Evolutionary conservation across 2,329 filamentous ascomycete species (phyloP).

Genomic region (Pyrenophora seminiperda): DNA sequence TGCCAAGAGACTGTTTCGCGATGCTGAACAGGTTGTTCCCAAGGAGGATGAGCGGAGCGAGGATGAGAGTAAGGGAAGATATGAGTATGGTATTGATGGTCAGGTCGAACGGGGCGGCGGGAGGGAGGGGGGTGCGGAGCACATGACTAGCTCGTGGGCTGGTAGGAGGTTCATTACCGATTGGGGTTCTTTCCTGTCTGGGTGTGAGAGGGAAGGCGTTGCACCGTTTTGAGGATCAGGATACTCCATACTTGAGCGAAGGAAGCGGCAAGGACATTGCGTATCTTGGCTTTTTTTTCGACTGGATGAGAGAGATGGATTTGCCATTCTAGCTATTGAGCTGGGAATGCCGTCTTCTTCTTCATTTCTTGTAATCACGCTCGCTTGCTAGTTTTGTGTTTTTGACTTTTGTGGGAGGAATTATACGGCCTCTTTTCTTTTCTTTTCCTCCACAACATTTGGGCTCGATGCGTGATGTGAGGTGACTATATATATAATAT

Average conservation of each 20-base stretch:
- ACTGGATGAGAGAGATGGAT: too few relatives aligned
- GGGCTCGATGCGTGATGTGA: too few relatives aligned
- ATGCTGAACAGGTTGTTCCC: conserved; percentile 22
- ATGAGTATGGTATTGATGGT: conserved; percentile 7
- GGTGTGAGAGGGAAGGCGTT: conserved; percentile 29
- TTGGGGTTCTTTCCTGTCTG: conserved; percentile 20
- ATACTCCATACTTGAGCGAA: too few relatives aligned
- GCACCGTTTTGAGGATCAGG: conserved; percentile 16
- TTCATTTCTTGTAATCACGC: background rate
- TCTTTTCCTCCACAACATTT: too few relatives aligned
- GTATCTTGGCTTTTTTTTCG: background rate
- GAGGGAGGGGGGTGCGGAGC: background rate
- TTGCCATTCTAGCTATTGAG: background rate
- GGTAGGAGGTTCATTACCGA: conserved; percentile 18
- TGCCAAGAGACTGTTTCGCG: conserved; percentile 39
- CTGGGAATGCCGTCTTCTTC: background rate
- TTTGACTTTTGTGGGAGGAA: too few relatives aligned
- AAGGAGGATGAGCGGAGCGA: background rate
- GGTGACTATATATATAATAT: too few relatives aligned
- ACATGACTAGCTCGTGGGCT: conserved; percentile 16
- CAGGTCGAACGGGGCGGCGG: background rate
- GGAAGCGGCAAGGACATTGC: background rate
- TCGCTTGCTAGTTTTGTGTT: too few relatives aligned
- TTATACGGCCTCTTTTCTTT: too few relatives aligned
- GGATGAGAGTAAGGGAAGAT: background rate